Conservation (phyloP, 305 asterid species). For the Solanum hybrid region DNA sequence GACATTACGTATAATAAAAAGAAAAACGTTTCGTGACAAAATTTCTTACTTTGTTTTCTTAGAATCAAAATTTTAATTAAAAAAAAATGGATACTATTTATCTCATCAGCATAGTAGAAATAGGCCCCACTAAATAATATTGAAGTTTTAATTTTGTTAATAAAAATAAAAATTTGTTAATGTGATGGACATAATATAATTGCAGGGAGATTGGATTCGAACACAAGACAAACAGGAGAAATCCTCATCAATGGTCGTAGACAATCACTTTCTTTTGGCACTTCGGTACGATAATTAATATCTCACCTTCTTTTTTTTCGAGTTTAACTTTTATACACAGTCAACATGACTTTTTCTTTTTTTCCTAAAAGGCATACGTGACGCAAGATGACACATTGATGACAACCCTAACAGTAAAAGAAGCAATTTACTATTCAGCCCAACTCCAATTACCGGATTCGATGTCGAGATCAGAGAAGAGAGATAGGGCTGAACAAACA, state of each 20-base stretch:
- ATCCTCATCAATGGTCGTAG: slow-evolving; percentile 52
- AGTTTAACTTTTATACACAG: background rate
- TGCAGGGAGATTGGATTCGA: slow-evolving; percentile 40
- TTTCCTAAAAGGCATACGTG: slow-evolving; percentile 40
- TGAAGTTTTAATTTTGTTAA: no score
- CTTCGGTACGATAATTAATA: slow-evolving; percentile 28
- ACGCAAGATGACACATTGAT: slow-evolving; percentile 52
- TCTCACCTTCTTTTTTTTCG: background rate
- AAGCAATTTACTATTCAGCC: slow-evolving; percentile 51
- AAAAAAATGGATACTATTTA: no score
- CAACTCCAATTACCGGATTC: slow-evolving; percentile 39
- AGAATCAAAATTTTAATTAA: no score
- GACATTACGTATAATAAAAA: no score
- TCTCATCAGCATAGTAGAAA: no score
- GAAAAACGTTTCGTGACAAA: no score
- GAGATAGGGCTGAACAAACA: slow-evolving; percentile 28
- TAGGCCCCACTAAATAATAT: no score
- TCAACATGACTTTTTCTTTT: background rate
- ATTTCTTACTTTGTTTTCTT: no score
- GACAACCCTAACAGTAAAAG: slow-evolving; percentile 44
- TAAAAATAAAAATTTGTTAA: background rate
- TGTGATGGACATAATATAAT: background rate
- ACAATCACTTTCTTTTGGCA: slow-evolving; percentile 47
- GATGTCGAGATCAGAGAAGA: slow-evolving; percentile 32
- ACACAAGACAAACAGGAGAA: slow-evolving; percentile 38